Base-by-base conservation (phyloP, 768 basidiomycete species). In the Leucocoprinus birnbaumii region DNA sequence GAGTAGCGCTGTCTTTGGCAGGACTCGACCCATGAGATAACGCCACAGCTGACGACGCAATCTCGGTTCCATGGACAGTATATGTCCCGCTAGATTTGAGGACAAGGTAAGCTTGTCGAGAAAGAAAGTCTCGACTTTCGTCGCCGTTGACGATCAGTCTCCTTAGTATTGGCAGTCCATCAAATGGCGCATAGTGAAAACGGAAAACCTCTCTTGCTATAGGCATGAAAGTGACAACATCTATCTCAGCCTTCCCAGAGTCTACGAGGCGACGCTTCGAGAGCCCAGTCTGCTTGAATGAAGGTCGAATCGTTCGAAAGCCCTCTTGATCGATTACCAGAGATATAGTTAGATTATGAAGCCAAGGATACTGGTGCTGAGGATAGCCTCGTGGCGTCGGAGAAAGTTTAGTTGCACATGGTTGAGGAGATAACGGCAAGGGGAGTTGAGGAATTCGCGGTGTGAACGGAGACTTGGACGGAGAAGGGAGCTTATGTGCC, bases 271-370 rank as follows among this genome's bases (percentile, higher is more conserved):
- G 59, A 40, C 66, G 65, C 58, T 68, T 63, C 50, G 71, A 61
- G 61, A 80, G 80, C 9, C 82, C 82, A n/a, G 75, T 70, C 46
- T 85, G 79, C 57, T 72, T 75, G 71, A 92, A 85, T 7, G 70
- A 66, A 18, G 87, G 83, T 22, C 74, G 73, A 5, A 85, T 74
- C 16, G 79, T 75, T 22, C 90, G 81, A 62, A 90, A 91, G 3
- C 89, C 86, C 70, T 93, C 92, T 66, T 94, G 92, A 63, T 93
- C 92, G 22, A 94, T 85, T 66, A 84, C 79, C 31, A 93, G 70
- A 54, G 87, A 82, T 26, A 92, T 66, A 38, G 68, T 69, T 25
- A 75, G 71, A 38, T 74, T 72, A 58, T 76, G 73, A 10, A 89
- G 73, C 84, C 86, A 87, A n/a, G 31, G 31, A 19, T 48, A 48